Percentiles rank a stretch among this genome's conserved stretches.
phyloP scores from a whole-genome alignment of 2,329 filamentous ascomycete species.

The Endoconidiophora laricicola region DNA sequence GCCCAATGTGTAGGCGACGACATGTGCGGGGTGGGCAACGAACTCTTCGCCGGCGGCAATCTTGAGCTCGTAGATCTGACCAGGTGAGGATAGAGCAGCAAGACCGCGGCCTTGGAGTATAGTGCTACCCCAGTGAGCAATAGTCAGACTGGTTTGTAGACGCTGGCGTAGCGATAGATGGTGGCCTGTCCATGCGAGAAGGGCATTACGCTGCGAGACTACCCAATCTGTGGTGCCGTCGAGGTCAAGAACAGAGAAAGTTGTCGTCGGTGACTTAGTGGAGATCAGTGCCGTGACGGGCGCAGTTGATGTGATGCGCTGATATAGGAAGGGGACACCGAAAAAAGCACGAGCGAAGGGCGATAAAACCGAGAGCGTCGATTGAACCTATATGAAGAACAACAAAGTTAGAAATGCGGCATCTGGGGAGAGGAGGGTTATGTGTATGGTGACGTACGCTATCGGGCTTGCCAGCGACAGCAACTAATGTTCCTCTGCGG shows the following conservation, averaged over 20 bases:
- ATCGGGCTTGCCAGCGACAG: constrained; percentile 74
- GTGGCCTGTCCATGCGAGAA: constrained; percentile 94
- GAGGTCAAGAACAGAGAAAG: constrained; percentile 73
- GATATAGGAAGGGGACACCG: constrained; percentile 89
- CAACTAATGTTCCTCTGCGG: constrained; percentile 76
- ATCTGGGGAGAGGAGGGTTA: background rate
- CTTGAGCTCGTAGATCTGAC: constrained; percentile 75
- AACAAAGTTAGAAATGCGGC: background rate
- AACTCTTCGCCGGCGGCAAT: constrained; percentile 76
- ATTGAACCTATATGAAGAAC: constrained; percentile 47
- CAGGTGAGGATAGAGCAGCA: constrained; percentile 67
- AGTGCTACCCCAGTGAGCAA: constrained; percentile 86
- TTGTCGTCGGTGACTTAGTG: constrained; percentile 71
- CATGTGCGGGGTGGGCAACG: constrained; percentile 76
- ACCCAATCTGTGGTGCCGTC: constrained; percentile 95
- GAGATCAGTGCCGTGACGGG: constrained; percentile 80
- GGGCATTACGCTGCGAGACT: constrained; percentile 67
- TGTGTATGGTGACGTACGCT: constrained; percentile 41
- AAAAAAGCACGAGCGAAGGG: constrained; percentile 65
- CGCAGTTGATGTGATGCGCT: constrained; percentile 71
- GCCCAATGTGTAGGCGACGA: constrained; percentile 75
- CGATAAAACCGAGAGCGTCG: constrained; percentile 72
- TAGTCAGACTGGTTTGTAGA: constrained; percentile 54
- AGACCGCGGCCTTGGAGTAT: constrained; percentile 76
- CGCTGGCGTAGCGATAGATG: constrained; percentile 61